phyloP scores from a whole-genome alignment of 768 basidiomycete species.

The Phaeotremella skinneri region DNA sequence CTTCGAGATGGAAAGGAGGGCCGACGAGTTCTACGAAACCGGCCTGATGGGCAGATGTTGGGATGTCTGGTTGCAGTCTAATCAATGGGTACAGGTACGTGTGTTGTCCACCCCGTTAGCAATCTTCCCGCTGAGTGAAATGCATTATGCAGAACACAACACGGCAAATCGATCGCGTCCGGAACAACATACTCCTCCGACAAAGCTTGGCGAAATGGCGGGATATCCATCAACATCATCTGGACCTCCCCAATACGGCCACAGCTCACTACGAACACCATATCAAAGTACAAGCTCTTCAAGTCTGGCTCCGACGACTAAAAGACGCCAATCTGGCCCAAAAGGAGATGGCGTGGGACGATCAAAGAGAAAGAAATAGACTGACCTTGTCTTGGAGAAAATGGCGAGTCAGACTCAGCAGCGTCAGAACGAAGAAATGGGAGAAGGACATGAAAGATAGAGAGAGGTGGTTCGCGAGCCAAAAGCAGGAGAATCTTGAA shows the following conservation, averaged over 20 bases:
- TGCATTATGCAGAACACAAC: conserved; percentile 13
- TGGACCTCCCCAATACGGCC: conserved; percentile 25
- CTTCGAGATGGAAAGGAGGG: conserved; percentile 30
- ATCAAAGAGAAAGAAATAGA: conserved; percentile 4
- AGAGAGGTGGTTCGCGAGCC: conserved; percentile 19
- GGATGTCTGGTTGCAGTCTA: conserved; percentile 39
- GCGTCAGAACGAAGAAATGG: conserved; percentile 26
- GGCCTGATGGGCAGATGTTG: conserved; percentile 43
- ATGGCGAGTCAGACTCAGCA: conserved; percentile 21
- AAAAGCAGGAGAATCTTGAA: conserved; percentile 4
- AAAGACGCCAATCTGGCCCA: conserved; percentile 3
- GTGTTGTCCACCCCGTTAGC: background rate
- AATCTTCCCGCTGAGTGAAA: background rate
- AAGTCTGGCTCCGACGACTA: background rate
- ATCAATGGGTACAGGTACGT: conserved; percentile 37
- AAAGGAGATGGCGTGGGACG: conserved; percentile 18
- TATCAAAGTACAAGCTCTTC: background rate
- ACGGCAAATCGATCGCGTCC: conserved; percentile 19
- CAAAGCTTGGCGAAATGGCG: conserved; percentile 37
- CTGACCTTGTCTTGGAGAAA: conserved; percentile 8
- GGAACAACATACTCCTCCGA: conserved; percentile 36
- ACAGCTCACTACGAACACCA: background rate
- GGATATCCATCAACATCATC: conserved; percentile 12
- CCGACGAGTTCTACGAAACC: conserved; percentile 36
- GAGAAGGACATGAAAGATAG: conserved; percentile 27